phyloP scores from a whole-genome alignment of 257 asterid species.

The Solanum corneliomulleri region DNA sequence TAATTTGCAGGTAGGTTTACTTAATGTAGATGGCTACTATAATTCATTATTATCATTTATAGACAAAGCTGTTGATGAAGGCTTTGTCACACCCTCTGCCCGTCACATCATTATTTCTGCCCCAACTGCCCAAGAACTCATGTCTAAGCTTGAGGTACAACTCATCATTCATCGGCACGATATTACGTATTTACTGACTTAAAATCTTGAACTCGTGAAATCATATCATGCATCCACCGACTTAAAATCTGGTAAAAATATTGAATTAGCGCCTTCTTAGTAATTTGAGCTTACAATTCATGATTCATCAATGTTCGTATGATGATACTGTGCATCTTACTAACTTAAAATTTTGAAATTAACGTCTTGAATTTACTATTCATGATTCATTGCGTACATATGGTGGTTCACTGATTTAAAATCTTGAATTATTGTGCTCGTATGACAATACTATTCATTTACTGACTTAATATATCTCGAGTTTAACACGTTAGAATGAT shows the following conservation, averaged over 20 bases:
- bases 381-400: background rate
- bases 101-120: constrained; percentile 92
- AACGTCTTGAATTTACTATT: background rate
- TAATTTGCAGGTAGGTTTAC: constrained; percentile 67
- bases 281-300: background rate
- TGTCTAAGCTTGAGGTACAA: constrained; percentile 82
- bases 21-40: constrained; percentile 92
- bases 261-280: too few relatives aligned
- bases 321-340: background rate
- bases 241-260: background rate
- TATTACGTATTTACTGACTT: background rate
- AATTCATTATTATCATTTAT: constrained; percentile 72
- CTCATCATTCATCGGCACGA: background rate
- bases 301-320: background rate
- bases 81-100: constrained; percentile 78
- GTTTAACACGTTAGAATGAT: background rate
- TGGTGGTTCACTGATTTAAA: background rate
- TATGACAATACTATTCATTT: background rate
- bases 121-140: constrained; percentile 84
- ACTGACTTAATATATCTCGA: background rate
- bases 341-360: background rate
- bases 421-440: background rate
- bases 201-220: background rate
- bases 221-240: background rate
- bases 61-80: constrained; percentile 97